phyloP scores from a whole-genome alignment of 306 rosid species.

The Ceratonia siliqua region DNA sequence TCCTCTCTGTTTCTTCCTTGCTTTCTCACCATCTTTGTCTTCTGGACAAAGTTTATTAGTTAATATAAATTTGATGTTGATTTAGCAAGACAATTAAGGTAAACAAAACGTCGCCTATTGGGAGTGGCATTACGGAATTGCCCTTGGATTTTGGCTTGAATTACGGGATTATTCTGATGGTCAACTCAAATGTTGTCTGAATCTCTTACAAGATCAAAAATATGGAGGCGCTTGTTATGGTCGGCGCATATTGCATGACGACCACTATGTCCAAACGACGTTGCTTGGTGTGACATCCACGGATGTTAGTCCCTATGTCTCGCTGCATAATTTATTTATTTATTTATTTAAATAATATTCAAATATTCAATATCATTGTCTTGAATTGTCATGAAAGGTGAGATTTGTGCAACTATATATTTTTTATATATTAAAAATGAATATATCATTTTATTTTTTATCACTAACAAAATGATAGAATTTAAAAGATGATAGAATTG shows the following conservation, averaged over 20 bases:
- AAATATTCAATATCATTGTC: too few relatives aligned
- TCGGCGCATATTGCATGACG: neutral
- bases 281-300: neutral
- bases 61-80: neutral
- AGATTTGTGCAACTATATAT: too few relatives aligned
- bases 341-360: neutral
- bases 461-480: too few relatives aligned
- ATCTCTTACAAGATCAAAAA: conserved; percentile 32
- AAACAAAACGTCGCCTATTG: conserved; percentile 31
- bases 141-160: conserved; percentile 31
- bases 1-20: conserved; percentile 33
- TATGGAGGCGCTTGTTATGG: conserved; percentile 41
- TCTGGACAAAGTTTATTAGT: conserved; percentile 36
- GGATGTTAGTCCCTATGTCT: neutral
- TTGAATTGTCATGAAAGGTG: too few relatives aligned
- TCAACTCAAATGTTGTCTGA: conserved; percentile 33
- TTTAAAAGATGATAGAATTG: too few relatives aligned
- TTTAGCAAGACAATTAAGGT: conserved; percentile 38
- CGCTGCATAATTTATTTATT: too few relatives aligned
- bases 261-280: neutral
- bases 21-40: conserved; percentile 44
- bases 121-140: conserved; percentile 1
- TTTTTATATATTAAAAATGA: too few relatives aligned
- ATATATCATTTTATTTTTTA: too few relatives aligned
- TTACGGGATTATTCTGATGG: conserved; percentile 26